Conservation (phyloP, 768 basidiomycete genomes). For the Plicaturopsis crispa region DNA sequence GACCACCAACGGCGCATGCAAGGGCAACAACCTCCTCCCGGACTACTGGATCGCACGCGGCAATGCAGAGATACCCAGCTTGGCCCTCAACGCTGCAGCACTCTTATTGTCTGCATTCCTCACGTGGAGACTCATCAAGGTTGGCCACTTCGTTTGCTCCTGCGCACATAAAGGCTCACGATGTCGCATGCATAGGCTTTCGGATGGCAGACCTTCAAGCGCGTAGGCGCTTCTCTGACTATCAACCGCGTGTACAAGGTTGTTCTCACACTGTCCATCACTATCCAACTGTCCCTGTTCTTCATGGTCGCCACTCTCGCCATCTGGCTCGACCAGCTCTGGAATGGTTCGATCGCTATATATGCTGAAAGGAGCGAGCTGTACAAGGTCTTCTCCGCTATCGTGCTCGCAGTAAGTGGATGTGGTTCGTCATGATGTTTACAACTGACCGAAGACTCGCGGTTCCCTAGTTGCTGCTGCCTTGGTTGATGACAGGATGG, state of each 20-base stretch:
- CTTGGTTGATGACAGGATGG: constrained; percentile 50
- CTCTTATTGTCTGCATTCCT: constrained; percentile 55
- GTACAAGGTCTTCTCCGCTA: constrained; percentile 49
- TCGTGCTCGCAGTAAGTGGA: constrained; percentile 51
- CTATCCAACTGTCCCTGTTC: constrained; percentile 71
- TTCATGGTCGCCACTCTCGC: constrained; percentile 65
- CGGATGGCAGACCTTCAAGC: constrained; percentile 87
- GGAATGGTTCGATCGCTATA: constrained; percentile 55
- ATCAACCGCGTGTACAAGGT: constrained; percentile 74
- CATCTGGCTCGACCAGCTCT: constrained; percentile 73
- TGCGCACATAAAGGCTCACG: background rate
- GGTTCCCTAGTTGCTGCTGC: constrained; percentile 51
- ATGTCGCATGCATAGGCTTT: constrained; percentile 38
- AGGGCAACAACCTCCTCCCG: constrained; percentile 44
- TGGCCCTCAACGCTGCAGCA: constrained; percentile 55
- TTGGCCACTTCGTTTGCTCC: constrained; percentile 16
- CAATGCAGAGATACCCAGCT: constrained; percentile 53
- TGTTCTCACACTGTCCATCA: constrained; percentile 61
- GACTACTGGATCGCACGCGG: constrained; percentile 57
- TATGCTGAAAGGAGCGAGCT: constrained; percentile 33
- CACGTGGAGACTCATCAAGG: constrained; percentile 72
- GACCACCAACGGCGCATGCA: constrained; percentile 61
- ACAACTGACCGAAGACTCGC: constrained; percentile 36
- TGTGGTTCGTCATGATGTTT: constrained; percentile 5
- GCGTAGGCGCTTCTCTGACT: constrained; percentile 65